A percentile compares a stretch with the other conserved stretches of the same genome.
Evolutionary conservation across 2,329 filamentous ascomycete species (phyloP).

Genomic region (Colletotrichum falcatum): DNA sequence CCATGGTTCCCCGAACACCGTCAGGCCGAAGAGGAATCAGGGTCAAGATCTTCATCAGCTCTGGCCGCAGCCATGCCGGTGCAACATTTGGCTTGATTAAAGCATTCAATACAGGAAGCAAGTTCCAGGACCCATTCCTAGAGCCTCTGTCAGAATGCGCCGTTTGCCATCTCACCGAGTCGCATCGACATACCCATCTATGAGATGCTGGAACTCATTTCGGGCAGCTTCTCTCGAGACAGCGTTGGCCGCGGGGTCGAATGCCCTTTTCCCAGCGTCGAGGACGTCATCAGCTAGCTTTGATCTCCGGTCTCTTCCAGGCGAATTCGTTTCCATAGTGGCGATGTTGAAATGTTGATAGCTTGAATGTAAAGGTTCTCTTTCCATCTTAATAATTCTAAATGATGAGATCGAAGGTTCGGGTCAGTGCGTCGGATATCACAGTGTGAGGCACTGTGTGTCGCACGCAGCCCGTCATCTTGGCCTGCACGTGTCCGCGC

Average conservation of each 20-base stretch:
- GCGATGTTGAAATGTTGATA: neutral
- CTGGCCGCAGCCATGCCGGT: slow-evolving; percentile 69
- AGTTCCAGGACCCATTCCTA: slow-evolving; percentile 57
- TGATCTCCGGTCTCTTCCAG: slow-evolving; percentile 26
- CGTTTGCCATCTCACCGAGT: slow-evolving; percentile 28
- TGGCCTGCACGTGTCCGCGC: slow-evolving; percentile 47
- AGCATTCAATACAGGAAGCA: slow-evolving; percentile 72
- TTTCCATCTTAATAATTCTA: slow-evolving; percentile 8
- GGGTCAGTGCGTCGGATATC: neutral
- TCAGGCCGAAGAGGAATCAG: slow-evolving; percentile 70
- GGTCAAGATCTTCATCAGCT: slow-evolving; percentile 69
- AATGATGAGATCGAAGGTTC: neutral
- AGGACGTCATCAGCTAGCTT: slow-evolving; percentile 50
- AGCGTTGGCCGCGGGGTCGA: slow-evolving; percentile 56
- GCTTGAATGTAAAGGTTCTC: too few relatives aligned
- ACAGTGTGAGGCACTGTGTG: neutral
- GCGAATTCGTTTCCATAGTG: slow-evolving; percentile 33
- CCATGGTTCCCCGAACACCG: slow-evolving; percentile 75
- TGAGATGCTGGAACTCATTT: slow-evolving; percentile 58
- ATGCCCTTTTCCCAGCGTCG: slow-evolving; percentile 61
- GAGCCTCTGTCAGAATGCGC: slow-evolving; percentile 41
- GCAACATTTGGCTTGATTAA: slow-evolving; percentile 71
- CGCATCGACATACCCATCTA: slow-evolving; percentile 57
- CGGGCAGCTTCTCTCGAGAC: slow-evolving; percentile 50
- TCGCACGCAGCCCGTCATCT: neutral